These are phyloP conservation scores for Chromera velia DNA, from an alignment of 73 alveolate genomes.

Conservation along the genomic window DNA sequence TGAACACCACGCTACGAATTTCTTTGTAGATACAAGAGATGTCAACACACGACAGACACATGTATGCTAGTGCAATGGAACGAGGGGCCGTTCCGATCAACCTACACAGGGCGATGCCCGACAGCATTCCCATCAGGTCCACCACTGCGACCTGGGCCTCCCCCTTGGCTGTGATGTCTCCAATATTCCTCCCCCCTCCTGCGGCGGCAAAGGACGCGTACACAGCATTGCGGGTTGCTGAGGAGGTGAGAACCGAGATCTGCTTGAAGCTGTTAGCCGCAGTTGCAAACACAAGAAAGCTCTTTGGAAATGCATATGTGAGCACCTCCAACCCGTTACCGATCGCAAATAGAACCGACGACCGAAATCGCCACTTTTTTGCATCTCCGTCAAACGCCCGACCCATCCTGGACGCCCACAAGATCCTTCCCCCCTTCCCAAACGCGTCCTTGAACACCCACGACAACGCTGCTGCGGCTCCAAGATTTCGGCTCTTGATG, in stretches of 20 bases:
- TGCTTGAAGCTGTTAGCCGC: background rate
- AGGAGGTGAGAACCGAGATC: background rate
- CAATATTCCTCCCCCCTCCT: background rate
- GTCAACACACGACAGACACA: background rate
- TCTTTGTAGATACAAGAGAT: background rate
- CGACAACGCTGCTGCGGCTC: background rate
- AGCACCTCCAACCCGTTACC: background rate
- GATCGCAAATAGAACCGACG: background rate
- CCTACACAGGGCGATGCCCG: background rate
- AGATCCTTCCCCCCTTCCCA: background rate
- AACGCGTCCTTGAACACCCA: background rate
- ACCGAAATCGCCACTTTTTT: background rate
- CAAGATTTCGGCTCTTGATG: background rate
- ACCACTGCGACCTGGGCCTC: background rate
- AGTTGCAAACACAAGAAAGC: background rate
- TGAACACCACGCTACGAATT: background rate
- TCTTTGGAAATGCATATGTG: background rate
- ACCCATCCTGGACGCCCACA: background rate
- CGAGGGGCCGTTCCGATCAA: background rate
- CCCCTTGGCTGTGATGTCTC: background rate
- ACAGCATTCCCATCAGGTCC: background rate
- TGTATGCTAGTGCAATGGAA: background rate
- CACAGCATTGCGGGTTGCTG: background rate
- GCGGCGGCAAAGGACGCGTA: background rate
- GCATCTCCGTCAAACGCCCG: background rate